Evolutionary conservation across 352 stramenopile genomes (phyloP).

Genomic region (Thalassiosira hispida): DNA sequence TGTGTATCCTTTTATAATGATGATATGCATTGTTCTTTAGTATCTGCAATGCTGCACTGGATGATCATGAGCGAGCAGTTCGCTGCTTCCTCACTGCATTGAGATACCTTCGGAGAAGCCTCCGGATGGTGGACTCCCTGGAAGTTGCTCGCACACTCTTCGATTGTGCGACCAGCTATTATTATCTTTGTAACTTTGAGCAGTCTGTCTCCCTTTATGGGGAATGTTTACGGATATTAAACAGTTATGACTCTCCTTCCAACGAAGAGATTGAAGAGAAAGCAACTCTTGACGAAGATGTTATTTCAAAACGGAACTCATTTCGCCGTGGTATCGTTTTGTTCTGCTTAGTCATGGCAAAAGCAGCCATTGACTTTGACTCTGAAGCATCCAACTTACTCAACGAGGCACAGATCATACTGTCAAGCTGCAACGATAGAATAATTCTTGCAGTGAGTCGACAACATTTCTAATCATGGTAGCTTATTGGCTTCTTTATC

Average conservation of each 20-base stretch:
- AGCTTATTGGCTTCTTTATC: neutral
- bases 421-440: slow-evolving; percentile 50
- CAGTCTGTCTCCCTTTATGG: slow-evolving; percentile 46
- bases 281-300: neutral
- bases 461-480: neutral
- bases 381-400: slow-evolving; percentile 49
- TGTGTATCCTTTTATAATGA: neutral
- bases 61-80: slow-evolving; percentile 62
- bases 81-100: slow-evolving; percentile 61
- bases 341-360: slow-evolving; percentile 50
- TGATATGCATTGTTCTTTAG: too few relatives aligned
- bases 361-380: slow-evolving; percentile 40
- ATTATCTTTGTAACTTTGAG: slow-evolving; percentile 63
- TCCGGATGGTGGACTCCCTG: slow-evolving; percentile 52
- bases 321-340: slow-evolving; percentile 56
- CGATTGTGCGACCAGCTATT: slow-evolving; percentile 62
- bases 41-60: slow-evolving; percentile 49
- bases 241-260: slow-evolving; percentile 12
- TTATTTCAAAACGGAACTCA: slow-evolving; percentile 13
- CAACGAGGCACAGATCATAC: slow-evolving; percentile 45
- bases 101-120: slow-evolving; percentile 51
- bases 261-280: slow-evolving; percentile 7
- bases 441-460: slow-evolving; percentile 46
- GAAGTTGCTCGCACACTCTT: slow-evolving; percentile 61
- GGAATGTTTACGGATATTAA: slow-evolving; percentile 59